Conservation (phyloP, 345 rosid genomes). For the Ceriops zippeliana region DNA sequence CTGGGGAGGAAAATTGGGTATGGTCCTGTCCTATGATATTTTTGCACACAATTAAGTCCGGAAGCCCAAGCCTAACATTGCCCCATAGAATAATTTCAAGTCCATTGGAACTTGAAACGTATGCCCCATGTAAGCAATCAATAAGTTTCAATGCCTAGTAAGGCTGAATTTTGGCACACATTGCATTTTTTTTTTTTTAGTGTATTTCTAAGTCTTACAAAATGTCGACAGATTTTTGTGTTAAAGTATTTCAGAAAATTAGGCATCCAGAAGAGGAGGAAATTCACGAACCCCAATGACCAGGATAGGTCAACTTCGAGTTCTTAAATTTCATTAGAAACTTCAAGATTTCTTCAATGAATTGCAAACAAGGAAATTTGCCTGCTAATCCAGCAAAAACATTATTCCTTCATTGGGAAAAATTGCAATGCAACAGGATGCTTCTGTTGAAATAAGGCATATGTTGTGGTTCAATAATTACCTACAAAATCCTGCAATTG, state of each 20-base stretch:
- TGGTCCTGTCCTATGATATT: not conserved
- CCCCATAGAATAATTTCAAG: not conserved
- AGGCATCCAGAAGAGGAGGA: not conserved
- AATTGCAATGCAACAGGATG: not conserved
- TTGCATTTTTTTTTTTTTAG: too few relatives aligned
- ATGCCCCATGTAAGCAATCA: not conserved
- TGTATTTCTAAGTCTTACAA: too few relatives aligned
- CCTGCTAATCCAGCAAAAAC: not conserved
- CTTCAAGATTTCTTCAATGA: too few relatives aligned
- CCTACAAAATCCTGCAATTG: slow-evolving; percentile 96
- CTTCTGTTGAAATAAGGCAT: not conserved
- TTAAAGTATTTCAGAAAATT: not conserved
- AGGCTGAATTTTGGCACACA: too few relatives aligned
- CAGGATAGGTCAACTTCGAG: not conserved
- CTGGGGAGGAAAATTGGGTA: not conserved
- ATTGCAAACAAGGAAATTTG: too few relatives aligned
- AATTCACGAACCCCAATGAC: not conserved
- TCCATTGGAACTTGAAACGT: too few relatives aligned
- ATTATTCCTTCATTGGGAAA: not conserved
- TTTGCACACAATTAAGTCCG: not conserved
- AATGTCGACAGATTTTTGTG: not conserved
- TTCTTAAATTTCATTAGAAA: not conserved
- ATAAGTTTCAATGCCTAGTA: not conserved
- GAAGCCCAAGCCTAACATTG: not conserved
- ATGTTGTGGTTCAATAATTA: slow-evolving; percentile 19